Evolutionary conservation across 495 filamentous ascomycete species (phyloP).

Genomic region (Podospora anserina): DNA sequence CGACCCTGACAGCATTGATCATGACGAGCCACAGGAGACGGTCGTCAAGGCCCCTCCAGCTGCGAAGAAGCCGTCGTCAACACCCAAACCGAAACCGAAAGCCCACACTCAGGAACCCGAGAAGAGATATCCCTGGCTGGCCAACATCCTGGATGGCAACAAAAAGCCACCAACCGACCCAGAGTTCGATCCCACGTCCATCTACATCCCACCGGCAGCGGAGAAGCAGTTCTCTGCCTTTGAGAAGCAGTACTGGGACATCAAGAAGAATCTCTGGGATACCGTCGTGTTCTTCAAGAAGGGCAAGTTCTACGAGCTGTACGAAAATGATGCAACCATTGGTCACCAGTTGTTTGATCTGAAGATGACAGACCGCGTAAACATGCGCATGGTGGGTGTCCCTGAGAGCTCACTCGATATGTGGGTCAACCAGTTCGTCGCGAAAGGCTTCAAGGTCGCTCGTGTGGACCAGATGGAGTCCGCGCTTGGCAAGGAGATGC

Average conservation of each 20-base stretch:
- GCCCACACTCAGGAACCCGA: constrained; percentile 76
- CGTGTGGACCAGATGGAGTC: constrained; percentile 95
- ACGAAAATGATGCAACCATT: constrained; percentile 96
- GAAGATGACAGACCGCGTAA: constrained; percentile 96
- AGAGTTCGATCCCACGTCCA: constrained; percentile 86
- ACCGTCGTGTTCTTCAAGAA: constrained; percentile 99
- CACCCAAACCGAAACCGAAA: constrained; percentile 53
- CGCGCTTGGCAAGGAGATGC: constrained; percentile 95
- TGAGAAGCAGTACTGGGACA: constrained; percentile 99
- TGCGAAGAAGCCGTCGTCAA: constrained; percentile 37
- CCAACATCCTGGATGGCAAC: constrained; percentile 76
- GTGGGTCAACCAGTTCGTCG: constrained; percentile 93
- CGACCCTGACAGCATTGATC: constrained; percentile 70
- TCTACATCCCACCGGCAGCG: constrained; percentile 79
- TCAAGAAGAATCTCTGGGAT: constrained; percentile 97
- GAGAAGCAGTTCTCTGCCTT: constrained; percentile 83
- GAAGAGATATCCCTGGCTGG: constrained; percentile 84
- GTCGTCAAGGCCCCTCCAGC: constrained; percentile 21
- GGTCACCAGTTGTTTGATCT: constrained; percentile 96
- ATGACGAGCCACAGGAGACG: constrained; percentile 43
- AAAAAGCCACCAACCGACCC: constrained; percentile 74
- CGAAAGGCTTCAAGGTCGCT: constrained; percentile 93
- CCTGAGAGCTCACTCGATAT: constrained; percentile 85
- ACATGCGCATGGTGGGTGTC: constrained; percentile 98
- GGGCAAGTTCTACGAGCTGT: constrained; percentile 98